Conservation (phyloP, 2,329 filamentous ascomycete species). For the Aspergillus sergii region DNA sequence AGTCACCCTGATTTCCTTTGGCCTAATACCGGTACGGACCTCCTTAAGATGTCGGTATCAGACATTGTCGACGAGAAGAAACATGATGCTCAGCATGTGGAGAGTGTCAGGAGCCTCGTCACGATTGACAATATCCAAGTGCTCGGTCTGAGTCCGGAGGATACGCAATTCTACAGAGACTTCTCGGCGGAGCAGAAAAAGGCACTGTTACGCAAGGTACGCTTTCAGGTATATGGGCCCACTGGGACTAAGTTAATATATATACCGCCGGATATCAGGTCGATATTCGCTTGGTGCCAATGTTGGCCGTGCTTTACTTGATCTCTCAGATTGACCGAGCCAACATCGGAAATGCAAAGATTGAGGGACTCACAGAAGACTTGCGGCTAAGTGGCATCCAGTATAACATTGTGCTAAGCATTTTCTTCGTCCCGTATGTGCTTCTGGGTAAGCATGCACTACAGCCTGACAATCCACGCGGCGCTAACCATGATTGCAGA, state of each 20-base stretch:
- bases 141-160: conserved; percentile 28
- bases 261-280: conserved; percentile 5
- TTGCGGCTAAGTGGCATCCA: conserved; percentile 24
- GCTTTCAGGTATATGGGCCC: no score
- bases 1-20: no score
- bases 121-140: conserved; percentile 35
- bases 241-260: no score
- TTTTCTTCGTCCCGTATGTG: conserved; percentile 14
- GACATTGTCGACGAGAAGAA: conserved; percentile 14
- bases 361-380: conserved; percentile 24
- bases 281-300: conserved; percentile 21
- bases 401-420: conserved; percentile 24
- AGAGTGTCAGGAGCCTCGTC: conserved; percentile 19
- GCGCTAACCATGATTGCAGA: conserved; percentile 13
- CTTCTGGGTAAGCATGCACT: conserved; percentile 11
- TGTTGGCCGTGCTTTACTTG: conserved; percentile 25
- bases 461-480: no score
- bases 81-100: conserved; percentile 10
- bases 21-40: not conserved
- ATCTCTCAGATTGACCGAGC: conserved; percentile 31
- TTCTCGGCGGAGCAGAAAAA: conserved; percentile 29
- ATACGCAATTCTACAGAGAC: conserved; percentile 34
- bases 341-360: conserved; percentile 34
- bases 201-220: conserved; percentile 19
- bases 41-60: not conserved